Base-by-base conservation (phyloP, 2,329 filamentous ascomycete species). In the Fulvia fulva region DNA sequence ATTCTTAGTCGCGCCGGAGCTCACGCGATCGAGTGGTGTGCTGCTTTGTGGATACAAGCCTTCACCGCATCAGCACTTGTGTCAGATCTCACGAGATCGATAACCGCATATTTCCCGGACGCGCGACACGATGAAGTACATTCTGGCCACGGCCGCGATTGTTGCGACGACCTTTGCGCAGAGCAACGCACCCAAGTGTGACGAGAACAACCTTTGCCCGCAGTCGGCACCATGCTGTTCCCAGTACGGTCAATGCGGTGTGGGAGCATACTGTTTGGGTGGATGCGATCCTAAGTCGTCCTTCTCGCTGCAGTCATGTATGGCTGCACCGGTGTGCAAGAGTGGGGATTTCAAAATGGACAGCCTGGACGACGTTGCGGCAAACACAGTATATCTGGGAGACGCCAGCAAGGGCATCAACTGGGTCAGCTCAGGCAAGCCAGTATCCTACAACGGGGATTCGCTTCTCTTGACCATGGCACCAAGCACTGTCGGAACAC, bases 261-360 rank as follows among this genome's bases (percentile, higher is more conserved):
- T 91, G 56, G 94, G 94, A 69, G 94, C 92, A 56, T 97, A 89
- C 82, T 99, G 94, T 71, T 84, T 99, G 21, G 94, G 94, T 68
- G 94, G 94, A 63, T 99, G 94, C 79, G 93, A 97, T 73, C 90
- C 91, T 30, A 83, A 86, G 71, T 87, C 87, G 77, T 97, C 93
- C 50, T 89, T 87, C 78, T 84, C 84, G 12, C 82, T 97, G 67
- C 86, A 95, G 65, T 87, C 93, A 1, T 99, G 94, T 75, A 86
- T 90, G 7, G 90, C 94, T 16, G 87, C 83, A 57, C 93, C 94
- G 5, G 82, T 90, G 28, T 99, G 94, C 80, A 72, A 90, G 79
- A 85, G 82, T 74, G 83, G 83, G 69, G 86, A 82, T 53, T 90
- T 90, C 80, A 84, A 82, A 57, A 90, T 96, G 80, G 81, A 86